Evolutionary conservation across 176 grass and related monocot species (phyloP).

Genomic region (Avena sativa): DNA sequence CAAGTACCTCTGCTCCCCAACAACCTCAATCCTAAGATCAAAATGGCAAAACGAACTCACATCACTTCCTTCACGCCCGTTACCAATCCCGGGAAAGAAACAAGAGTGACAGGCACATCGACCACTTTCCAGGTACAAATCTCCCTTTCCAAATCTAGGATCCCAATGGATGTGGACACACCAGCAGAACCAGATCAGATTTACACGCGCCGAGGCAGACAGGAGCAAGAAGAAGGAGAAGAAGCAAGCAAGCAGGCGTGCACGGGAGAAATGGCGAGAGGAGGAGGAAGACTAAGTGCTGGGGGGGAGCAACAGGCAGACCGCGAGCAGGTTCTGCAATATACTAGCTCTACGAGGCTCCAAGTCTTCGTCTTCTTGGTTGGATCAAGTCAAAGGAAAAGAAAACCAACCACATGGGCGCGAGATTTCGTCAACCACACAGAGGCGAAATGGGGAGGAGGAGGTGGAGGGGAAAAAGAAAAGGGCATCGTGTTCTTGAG

Average conservation of each 20-base stretch:
- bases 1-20: conserved; percentile 6
- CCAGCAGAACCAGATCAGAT: conserved; percentile 37
- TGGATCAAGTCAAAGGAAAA: conserved; percentile 52
- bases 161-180: conserved; percentile 2
- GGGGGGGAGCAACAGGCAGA: conserved; percentile 12
- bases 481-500: background rate
- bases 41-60: conserved; percentile 36
- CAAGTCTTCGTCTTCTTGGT: conserved; percentile 48
- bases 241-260: conserved; percentile 34
- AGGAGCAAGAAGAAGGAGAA: background rate
- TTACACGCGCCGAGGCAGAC: conserved; percentile 9
- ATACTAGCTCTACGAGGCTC: conserved; percentile 15
- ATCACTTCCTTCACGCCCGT: background rate
- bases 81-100: conserved; percentile 17
- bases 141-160: background rate
- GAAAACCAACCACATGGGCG: conserved; percentile 37
- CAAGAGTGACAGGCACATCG: conserved; percentile 11
- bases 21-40: conserved; percentile 11
- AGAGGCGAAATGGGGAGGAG: background rate
- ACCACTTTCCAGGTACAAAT: background rate
- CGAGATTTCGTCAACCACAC: conserved; percentile 40
- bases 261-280: conserved; percentile 12
- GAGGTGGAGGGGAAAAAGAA: background rate
- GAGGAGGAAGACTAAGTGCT: background rate
- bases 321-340: background rate